Conservation (phyloP, 208 protist genomes). For the Trypanosomatidae sp. region DNA sequence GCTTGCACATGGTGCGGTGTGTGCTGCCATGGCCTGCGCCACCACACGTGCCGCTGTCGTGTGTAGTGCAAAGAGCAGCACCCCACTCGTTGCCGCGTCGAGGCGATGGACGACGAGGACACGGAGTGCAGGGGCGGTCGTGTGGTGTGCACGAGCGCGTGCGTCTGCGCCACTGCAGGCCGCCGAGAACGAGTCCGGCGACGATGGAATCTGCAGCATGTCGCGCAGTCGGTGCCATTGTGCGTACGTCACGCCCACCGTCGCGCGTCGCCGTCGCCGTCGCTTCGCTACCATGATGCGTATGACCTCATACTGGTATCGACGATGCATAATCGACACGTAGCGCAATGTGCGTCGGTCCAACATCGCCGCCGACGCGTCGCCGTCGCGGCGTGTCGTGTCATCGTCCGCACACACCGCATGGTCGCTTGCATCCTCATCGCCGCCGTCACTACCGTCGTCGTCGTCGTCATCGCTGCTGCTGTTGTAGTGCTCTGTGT, state of each 20-base stretch:
- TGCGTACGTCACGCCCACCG: too few species aligned
- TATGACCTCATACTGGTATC: conserved; percentile 48
- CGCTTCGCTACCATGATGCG: conserved; percentile 3
- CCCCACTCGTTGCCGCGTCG: conserved; percentile 75
- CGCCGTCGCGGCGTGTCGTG: too few species aligned
- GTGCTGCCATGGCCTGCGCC: conserved; percentile 23
- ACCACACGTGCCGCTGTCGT: conserved; percentile 19
- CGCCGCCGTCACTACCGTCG: background rate
- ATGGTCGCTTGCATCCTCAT: background rate
- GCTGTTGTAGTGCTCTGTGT: conserved; percentile 8
- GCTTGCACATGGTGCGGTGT: conserved; percentile 8
- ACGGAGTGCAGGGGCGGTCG: conserved; percentile 6
- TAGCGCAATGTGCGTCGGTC: conserved; percentile 6
- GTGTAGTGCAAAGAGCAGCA: conserved; percentile 66
- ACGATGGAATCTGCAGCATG: background rate
- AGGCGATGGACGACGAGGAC: conserved; percentile 72
- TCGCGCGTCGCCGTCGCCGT: too few species aligned
- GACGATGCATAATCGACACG: conserved; percentile 27
- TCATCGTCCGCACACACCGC: too few species aligned
- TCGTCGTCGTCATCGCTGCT: too few species aligned
- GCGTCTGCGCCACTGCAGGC: background rate
- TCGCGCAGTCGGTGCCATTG: background rate
- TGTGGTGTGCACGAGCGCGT: background rate
- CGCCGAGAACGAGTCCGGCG: too few species aligned
- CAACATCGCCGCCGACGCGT: too few species aligned